Evolutionary conservation across 352 stramenopile species (phyloP).

Genomic region (Pythium scleroteichum): DNA sequence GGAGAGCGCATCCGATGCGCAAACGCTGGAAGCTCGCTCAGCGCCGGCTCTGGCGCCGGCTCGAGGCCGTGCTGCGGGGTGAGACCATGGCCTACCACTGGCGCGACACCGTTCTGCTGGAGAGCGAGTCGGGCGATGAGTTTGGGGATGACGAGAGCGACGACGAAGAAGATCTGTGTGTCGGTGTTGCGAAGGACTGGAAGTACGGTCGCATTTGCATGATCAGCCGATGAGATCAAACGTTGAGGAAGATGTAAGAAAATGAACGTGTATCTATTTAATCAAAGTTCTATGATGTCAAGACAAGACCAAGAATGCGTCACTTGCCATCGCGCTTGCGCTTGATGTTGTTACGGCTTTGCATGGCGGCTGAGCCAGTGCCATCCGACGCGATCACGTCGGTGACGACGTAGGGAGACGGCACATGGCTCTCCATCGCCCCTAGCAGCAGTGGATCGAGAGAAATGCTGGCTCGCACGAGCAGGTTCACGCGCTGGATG

Average conservation of each 20-base stretch:
- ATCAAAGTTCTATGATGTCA: not conserved
- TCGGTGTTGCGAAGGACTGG: slow-evolving; percentile 37
- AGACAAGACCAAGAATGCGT: too few relatives aligned
- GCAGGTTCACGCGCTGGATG: slow-evolving; percentile 67
- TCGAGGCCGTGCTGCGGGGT: slow-evolving; percentile 20
- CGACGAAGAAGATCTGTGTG: slow-evolving; percentile 42
- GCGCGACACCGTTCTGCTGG: not conserved
- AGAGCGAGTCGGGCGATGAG: slow-evolving; percentile 5
- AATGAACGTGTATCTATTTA: slow-evolving; percentile 7
- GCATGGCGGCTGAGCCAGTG: slow-evolving; percentile 75
- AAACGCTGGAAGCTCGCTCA: slow-evolving; percentile 8
- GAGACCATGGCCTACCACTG: slow-evolving; percentile 3
- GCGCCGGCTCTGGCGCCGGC: slow-evolving; percentile 13
- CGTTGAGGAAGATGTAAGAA: too few relatives aligned
- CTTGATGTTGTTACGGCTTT: slow-evolving; percentile 88
- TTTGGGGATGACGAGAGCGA: slow-evolving; percentile 7
- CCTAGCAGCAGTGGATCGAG: slow-evolving; percentile 59
- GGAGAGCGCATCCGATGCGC: slow-evolving; percentile 10
- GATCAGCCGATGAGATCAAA: slow-evolving; percentile 40
- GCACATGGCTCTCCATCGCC: slow-evolving; percentile 38
- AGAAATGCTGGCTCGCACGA: slow-evolving; percentile 68
- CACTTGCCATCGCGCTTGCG: slow-evolving; percentile 68
- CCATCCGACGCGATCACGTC: slow-evolving; percentile 73
- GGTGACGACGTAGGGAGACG: slow-evolving; percentile 65
- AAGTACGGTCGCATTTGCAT: slow-evolving; percentile 50